Evolutionary conservation across 805 yeast species (phyloP), one percentile per base, ranked within the genome.

Genomic region (Hagleromyces aurorensis): DNA sequence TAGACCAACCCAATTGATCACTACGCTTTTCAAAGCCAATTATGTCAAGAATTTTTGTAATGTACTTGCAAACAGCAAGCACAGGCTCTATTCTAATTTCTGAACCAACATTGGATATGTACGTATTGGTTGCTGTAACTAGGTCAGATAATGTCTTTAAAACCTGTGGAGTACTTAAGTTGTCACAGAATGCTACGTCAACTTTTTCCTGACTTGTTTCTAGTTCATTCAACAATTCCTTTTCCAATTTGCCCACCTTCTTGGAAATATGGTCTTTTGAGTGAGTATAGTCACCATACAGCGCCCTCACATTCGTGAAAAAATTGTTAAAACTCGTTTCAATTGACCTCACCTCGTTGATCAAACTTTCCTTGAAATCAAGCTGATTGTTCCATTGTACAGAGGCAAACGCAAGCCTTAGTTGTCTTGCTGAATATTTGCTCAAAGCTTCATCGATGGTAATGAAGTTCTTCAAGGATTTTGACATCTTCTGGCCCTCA

Each of bases 401-500:
- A 43, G 84, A 67, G 0, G 94, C 93, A 65, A 91, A 91, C 7
- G 87, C 87, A 44, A 91, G 67, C 42, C 99, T 73, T 47, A 91
- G 67, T 57, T 91, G 96, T 45, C 96, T 74, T 1, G 91, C 59
- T 2, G 81, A 57, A 49, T 74, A 84, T 41, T 58, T 71, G 32
- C 66, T 59, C 39, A 91, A 67, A 2, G 97, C 96, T 52, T 89
- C 94, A 40, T 80, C 82, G 44, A 91, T 85, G 7, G 97, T 86
- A 51, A 91, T 89, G 55, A 91, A 91, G 61, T 91, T 91, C 59
- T 91, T 91, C 51, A 91, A 67, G 24, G 93, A 79, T 62, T 91
- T 91, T 27, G 94, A 80, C 99, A 91, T 91, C 53, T 91, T 91
- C 61, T 86, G 96, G 13, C 99, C 99, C 59, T 91, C 96, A 44